Conservation (phyloP, 2,329 filamentous ascomycete genomes). For the Corynespora cassiicola region DNA sequence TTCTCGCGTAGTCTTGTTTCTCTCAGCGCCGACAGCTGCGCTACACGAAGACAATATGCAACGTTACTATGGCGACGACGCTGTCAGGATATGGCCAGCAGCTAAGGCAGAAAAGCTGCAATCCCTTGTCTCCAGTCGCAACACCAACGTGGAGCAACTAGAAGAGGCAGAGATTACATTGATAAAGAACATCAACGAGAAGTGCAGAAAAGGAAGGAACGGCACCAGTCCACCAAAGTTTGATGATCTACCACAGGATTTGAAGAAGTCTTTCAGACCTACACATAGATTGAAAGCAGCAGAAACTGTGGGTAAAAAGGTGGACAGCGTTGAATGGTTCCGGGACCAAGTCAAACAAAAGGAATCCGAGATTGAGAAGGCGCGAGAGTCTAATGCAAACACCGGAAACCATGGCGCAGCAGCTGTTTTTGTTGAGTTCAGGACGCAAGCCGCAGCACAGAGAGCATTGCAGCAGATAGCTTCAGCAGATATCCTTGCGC, state of each 20-base stretch:
- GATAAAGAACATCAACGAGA: slow-evolving; percentile 78
- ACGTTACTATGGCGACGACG: slow-evolving; percentile 79
- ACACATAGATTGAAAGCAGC: slow-evolving; percentile 42
- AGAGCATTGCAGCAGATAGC: slow-evolving; percentile 72
- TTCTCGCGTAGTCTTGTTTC: slow-evolving; percentile 87
- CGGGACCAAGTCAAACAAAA: slow-evolving; percentile 78
- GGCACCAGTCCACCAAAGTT: no score
- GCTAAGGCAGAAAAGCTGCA: slow-evolving; percentile 79
- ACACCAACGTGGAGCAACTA: slow-evolving; percentile 79
- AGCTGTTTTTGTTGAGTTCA: slow-evolving; percentile 91
- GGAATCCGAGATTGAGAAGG: slow-evolving; percentile 72
- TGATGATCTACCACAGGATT: slow-evolving; percentile 59
- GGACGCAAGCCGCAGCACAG: slow-evolving; percentile 82
- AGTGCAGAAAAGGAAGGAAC: slow-evolving; percentile 67
- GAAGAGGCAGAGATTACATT: slow-evolving; percentile 88
- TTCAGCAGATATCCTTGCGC: slow-evolving; percentile 65
- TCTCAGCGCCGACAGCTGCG: slow-evolving; percentile 80
- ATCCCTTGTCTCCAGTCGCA: slow-evolving; percentile 80
- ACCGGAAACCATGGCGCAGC: slow-evolving; percentile 65
- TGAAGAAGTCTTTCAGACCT: slow-evolving; percentile 66
- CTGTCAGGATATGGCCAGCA: slow-evolving; percentile 84
- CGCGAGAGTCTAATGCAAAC: slow-evolving; percentile 70
- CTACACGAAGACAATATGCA: slow-evolving; percentile 78
- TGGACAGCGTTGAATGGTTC: slow-evolving; percentile 93
- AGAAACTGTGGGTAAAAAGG: slow-evolving; percentile 80